Evolutionary conservation across 1,139 yeast genomes (phyloP).

Genomic region (Sugiyamaella japonica): DNA sequence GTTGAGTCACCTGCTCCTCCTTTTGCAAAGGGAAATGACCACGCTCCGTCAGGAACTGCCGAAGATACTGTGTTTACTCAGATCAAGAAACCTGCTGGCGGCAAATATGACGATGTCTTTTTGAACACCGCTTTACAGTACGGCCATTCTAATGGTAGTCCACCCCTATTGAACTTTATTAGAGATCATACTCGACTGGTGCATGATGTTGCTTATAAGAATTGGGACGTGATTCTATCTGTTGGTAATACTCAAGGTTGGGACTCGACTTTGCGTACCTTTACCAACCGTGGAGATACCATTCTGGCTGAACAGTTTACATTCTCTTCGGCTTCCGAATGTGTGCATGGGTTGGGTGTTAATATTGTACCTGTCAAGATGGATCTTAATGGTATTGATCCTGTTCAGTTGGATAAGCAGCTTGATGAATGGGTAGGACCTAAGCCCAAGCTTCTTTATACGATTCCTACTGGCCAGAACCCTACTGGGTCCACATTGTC

Average conservation of each 20-base stretch:
- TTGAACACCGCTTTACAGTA: conserved; percentile 87
- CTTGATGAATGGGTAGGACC: conserved; percentile 70
- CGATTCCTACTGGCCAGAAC: conserved; percentile 91
- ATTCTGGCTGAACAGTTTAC: conserved; percentile 81
- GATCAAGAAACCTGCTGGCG: conserved; percentile 40
- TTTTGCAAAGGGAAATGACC: conserved; percentile 72
- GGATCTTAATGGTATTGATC: conserved; percentile 79
- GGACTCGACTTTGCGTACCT: conserved; percentile 82
- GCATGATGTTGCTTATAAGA: conserved; percentile 60
- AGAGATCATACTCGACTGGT: conserved; percentile 74
- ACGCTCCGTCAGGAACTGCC: conserved; percentile 48
- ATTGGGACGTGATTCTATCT: conserved; percentile 65
- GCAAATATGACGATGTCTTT: conserved; percentile 59
- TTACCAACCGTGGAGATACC: conserved; percentile 73
- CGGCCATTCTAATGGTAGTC: conserved; percentile 80
- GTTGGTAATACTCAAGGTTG: conserved; percentile 88
- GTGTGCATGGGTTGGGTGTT: conserved; percentile 74
- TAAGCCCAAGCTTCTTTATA: conserved; percentile 78
- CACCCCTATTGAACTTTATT: conserved; percentile 64
- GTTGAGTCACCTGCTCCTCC: conserved; percentile 78
- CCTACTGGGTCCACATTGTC: conserved; percentile 87
- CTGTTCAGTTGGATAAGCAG: conserved; percentile 63
- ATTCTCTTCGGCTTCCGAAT: conserved; percentile 80
- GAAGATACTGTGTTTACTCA: conserved; percentile 51
- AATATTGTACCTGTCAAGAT: conserved; percentile 70